These are phyloP conservation scores for Fraxinus americana DNA, from an alignment of 257 asterid species.

Conservation along the genomic window DNA sequence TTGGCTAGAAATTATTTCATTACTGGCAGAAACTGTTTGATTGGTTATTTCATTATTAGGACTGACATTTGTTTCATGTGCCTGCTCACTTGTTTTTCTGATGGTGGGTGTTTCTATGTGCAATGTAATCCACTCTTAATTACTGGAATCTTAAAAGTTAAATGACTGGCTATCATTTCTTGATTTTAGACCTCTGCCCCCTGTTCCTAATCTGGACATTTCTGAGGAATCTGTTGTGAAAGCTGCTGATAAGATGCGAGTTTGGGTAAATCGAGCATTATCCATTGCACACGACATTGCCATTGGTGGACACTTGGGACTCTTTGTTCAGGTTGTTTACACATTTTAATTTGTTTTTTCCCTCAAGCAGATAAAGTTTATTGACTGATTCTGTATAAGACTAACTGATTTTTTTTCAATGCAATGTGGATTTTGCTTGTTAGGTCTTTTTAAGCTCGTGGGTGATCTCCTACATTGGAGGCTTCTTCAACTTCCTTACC, in stretches of 20 bases:
- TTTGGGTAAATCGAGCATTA: conserved; percentile 63
- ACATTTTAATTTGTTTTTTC: conserved; percentile 23
- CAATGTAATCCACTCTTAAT: neutral
- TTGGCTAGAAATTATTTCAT: neutral
- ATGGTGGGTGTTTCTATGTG: neutral
- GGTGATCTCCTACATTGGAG: conserved; percentile 72
- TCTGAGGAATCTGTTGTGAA: conserved; percentile 67
- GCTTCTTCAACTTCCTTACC: conserved; percentile 77
- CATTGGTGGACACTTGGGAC: conserved; percentile 63
- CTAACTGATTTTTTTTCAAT: conserved; percentile 18
- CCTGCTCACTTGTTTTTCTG: neutral
- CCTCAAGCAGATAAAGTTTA: conserved; percentile 14
- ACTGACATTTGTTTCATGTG: conserved; percentile 10
- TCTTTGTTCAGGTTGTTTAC: conserved; percentile 56
- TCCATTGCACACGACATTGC: conserved; percentile 76
- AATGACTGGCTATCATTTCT: conserved; percentile 20
- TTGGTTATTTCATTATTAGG: conserved; percentile 1
- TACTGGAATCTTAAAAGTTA: conserved; percentile 9
- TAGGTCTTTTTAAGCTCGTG: conserved; percentile 76
- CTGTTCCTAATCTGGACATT: conserved; percentile 81
- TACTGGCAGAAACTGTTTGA: conserved; percentile 16
- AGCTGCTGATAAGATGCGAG: conserved; percentile 76
- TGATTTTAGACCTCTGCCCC: conserved; percentile 86
- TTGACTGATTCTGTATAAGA: conserved; percentile 8
- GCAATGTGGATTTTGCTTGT: conserved; percentile 26